These are phyloP conservation scores for Cenchrus fungigraminus DNA, from an alignment of 176 grass and related monocot genomes.

Conservation along the genomic window DNA sequence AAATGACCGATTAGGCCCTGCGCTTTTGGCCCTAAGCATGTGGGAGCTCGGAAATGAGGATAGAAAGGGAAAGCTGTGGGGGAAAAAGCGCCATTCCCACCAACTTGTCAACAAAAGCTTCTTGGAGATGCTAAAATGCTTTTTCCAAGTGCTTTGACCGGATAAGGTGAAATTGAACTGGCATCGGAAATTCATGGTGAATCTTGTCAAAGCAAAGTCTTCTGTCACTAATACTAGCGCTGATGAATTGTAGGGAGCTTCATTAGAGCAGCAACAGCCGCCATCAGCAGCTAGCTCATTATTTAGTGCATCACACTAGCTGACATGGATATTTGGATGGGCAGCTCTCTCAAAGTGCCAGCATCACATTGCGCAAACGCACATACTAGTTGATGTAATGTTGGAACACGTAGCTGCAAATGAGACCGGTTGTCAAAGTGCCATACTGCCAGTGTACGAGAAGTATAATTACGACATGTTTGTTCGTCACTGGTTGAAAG, in stretches of 20 bases:
- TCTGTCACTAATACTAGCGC: neutral
- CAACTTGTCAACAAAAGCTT: conserved; percentile 75
- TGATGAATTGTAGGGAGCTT: neutral
- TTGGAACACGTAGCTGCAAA: neutral
- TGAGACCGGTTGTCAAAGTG: neutral
- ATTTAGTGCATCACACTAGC: neutral
- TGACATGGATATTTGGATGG: neutral
- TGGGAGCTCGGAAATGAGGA: conserved; percentile 56
- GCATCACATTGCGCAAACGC: neutral
- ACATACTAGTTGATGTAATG: neutral
- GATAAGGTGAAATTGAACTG: neutral
- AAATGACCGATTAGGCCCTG: conserved; percentile 37
- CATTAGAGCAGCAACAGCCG: too few species aligned
- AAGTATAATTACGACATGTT: neutral
- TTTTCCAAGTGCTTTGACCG: conserved; percentile 62
- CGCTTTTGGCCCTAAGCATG: conserved; percentile 45
- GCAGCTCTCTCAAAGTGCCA: neutral
- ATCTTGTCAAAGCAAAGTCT: conserved; percentile 9
- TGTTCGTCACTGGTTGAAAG: neutral
- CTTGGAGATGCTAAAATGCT: conserved; percentile 65
- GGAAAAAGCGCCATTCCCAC: conserved; percentile 54
- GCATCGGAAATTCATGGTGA: neutral
- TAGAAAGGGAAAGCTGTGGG: conserved; percentile 55
- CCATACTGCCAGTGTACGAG: neutral
- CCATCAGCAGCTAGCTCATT: neutral